These are phyloP conservation scores for Pestalotiopsis sp. DNA, from an alignment of 2,329 filamentous ascomycete genomes.

Conservation along the genomic window DNA sequence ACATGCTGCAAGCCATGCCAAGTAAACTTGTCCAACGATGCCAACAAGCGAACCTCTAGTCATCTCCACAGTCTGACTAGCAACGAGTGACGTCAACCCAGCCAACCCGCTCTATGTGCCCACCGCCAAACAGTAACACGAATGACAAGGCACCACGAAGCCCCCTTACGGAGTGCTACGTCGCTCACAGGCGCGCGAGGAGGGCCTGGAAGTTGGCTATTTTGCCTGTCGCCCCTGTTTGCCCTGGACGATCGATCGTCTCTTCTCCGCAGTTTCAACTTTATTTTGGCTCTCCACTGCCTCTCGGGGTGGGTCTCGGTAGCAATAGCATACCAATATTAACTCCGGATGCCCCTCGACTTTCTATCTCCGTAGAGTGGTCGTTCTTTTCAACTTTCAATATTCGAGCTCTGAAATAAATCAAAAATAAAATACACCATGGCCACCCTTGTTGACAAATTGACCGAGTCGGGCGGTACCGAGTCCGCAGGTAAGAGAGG, in stretches of 20 bases:
- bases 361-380: not conserved
- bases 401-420: not conserved
- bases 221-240: not conserved
- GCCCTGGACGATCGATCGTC: constrained; percentile 3
- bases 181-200: not conserved
- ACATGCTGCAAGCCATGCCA: constrained; percentile 5
- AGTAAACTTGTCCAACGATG: constrained; percentile 9
- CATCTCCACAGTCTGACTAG: constrained; percentile 8
- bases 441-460: constrained; percentile 35
- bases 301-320: not conserved
- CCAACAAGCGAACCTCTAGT: constrained; percentile 1
- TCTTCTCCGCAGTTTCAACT: not conserved
- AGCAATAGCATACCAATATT: not conserved
- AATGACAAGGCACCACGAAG: constrained; percentile 10
- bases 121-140: constrained; percentile 6
- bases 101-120: not conserved
- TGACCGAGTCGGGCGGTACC: constrained; percentile 39
- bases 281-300: not conserved
- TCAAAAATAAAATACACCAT: constrained; percentile 18
- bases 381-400: not conserved
- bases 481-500: constrained; percentile 36
- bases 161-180: not conserved
- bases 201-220: not conserved
- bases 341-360: not conserved
- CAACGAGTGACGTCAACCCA: constrained; percentile 14